These are phyloP conservation scores for Salicornia ramosissima DNA, from an alignment of 148 eudicot genomes.

Conservation along the genomic window DNA sequence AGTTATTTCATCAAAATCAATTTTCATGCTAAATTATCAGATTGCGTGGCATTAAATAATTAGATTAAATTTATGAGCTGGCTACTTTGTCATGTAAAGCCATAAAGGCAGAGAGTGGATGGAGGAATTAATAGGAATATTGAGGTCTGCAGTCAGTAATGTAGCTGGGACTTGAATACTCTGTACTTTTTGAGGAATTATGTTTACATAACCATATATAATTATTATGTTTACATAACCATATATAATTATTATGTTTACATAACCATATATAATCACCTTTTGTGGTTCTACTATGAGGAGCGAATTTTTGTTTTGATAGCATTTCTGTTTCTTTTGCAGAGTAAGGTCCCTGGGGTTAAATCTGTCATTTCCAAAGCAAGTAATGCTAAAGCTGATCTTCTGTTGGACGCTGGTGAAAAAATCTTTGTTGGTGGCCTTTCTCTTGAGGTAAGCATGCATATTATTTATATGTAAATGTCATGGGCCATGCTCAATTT, in stretches of 20 bases:
- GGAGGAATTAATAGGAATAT: too few relatives aligned
- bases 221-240: too few relatives aligned
- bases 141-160: neutral
- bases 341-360: constrained; percentile 72
- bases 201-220: too few relatives aligned
- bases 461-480: neutral
- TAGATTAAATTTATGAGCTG: neutral
- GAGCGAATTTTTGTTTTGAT: neutral
- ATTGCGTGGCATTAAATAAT: neutral
- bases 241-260: too few relatives aligned
- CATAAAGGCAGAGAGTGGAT: too few relatives aligned
- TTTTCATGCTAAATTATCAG: neutral
- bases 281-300: neutral
- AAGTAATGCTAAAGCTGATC: constrained; percentile 85
- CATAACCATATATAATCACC: neutral
- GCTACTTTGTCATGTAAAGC: neutral
- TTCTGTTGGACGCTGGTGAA: constrained; percentile 67
- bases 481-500: neutral
- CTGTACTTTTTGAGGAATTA: neutral
- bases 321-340: constrained; percentile 21
- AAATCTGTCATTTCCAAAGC: constrained; percentile 87
- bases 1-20: neutral
- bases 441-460: constrained; percentile 61
- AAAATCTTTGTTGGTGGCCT: constrained; percentile 69
- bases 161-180: neutral